Evolutionary conservation across 2,329 filamentous ascomycete species (phyloP).

Genomic region (Colletotrichum costaricense): DNA sequence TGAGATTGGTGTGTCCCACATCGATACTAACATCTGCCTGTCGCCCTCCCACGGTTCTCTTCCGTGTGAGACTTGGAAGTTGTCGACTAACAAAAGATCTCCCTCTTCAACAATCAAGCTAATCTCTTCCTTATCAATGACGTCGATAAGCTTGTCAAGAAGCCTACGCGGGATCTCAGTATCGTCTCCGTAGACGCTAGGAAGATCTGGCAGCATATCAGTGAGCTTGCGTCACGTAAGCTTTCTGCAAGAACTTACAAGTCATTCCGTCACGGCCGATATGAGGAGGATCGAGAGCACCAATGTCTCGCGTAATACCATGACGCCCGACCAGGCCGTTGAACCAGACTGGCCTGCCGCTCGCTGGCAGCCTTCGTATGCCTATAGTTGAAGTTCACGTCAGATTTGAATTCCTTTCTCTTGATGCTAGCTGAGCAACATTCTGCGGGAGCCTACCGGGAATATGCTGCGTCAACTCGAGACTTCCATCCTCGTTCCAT

Average conservation of each 20-base stretch:
- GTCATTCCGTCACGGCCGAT: conserved; percentile 37
- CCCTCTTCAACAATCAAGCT: conserved; percentile 34
- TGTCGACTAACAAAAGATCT: conserved; percentile 36
- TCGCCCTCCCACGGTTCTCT: conserved; percentile 33
- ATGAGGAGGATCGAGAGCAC: conserved; percentile 35
- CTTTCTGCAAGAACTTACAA: conserved; percentile 11
- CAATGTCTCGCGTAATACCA: conserved; percentile 36
- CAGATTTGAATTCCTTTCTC: not conserved
- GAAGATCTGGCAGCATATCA: conserved; percentile 15
- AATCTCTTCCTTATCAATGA: conserved; percentile 37
- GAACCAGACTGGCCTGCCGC: conserved; percentile 33
- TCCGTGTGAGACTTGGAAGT: conserved; percentile 36
- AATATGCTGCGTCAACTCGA: conserved; percentile 37
- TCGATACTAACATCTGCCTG: conserved; percentile 26
- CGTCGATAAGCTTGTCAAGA: conserved; percentile 35
- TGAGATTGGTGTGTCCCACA: conserved; percentile 21
- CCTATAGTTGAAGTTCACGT: not conserved
- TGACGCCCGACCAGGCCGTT: conserved; percentile 35
- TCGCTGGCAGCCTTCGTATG: conserved; percentile 25
- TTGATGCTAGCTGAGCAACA: too few relatives aligned
- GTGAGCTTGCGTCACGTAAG: too few relatives aligned
- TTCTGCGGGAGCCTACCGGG: conserved; percentile 5
- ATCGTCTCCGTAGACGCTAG: conserved; percentile 35
- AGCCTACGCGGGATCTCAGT: conserved; percentile 28
- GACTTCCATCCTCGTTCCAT: conserved; percentile 31